phyloP scores from a whole-genome alignment of 2,329 filamentous ascomycete species.

The Penicillium sp. region DNA sequence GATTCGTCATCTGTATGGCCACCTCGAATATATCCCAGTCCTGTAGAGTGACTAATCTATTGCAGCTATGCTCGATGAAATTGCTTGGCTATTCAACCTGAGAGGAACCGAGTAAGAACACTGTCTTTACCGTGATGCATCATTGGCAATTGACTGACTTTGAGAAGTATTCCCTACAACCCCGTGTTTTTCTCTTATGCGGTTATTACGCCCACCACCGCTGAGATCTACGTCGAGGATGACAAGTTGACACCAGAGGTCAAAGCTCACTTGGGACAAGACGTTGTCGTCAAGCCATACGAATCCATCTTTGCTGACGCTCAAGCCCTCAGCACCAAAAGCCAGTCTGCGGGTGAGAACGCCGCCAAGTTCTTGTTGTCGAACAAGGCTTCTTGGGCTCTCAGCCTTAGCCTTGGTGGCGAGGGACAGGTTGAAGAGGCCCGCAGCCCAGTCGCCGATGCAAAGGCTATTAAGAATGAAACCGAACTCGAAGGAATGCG shows the following conservation, averaged over 20 bases:
- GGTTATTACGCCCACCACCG: conserved; percentile 71
- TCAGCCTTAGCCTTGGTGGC: conserved; percentile 81
- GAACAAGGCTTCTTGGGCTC: conserved; percentile 87
- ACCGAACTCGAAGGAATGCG: conserved; percentile 90
- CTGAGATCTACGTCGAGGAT: conserved; percentile 80
- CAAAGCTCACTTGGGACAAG: conserved; percentile 64
- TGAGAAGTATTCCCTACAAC: conserved; percentile 78
- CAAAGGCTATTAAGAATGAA: conserved; percentile 93
- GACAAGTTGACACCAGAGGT: conserved; percentile 70
- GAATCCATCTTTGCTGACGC: conserved; percentile 75
- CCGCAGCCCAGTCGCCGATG: conserved; percentile 81
- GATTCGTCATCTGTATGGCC: conserved; percentile 72
- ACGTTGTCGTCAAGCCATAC: conserved; percentile 77
- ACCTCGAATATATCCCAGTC: background rate
- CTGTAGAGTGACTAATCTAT: conserved; percentile 11
- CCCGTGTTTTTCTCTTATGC: conserved; percentile 98
- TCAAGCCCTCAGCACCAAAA: conserved; percentile 56
- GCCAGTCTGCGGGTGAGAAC: conserved; percentile 39
- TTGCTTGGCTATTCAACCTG: conserved; percentile 98
- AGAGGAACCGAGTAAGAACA: conserved; percentile 71
- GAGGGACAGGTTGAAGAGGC: conserved; percentile 81
- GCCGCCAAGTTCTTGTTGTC: conserved; percentile 74
- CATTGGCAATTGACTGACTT: background rate
- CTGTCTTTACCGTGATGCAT: background rate
- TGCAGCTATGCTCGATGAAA: conserved; percentile 81